Percentiles rank a stretch among this genome's conserved stretches.
phyloP scores from a whole-genome alignment of 148 eudicot genomes.

The Cornus florida region DNA sequence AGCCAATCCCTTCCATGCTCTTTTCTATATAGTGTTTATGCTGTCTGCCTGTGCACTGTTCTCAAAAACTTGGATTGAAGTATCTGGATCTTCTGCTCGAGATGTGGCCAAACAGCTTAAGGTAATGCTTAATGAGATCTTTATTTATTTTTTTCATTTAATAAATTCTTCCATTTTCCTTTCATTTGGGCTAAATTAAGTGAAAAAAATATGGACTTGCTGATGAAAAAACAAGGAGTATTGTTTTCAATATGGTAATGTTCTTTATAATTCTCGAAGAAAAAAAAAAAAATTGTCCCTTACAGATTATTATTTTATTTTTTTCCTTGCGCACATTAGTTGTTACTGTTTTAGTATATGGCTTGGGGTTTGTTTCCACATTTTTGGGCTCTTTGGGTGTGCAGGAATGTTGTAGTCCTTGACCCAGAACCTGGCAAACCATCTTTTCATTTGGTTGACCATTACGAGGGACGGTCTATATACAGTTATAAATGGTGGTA shows the following conservation, averaged over 20 bases:
- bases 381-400: too few species aligned
- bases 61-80: slow-evolving; percentile 93
- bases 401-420: too few species aligned
- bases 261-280: too few species aligned
- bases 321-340: too few species aligned
- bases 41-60: slow-evolving; percentile 85
- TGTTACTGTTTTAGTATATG: too few species aligned
- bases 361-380: too few species aligned
- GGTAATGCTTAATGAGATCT: slow-evolving; percentile 31
- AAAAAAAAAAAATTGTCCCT: too few species aligned
- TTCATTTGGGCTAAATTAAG: background rate
- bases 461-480: too few species aligned
- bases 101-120: slow-evolving; percentile 94
- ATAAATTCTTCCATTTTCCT: background rate
- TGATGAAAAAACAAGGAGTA: background rate
- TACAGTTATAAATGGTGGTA: too few species aligned
- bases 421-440: too few species aligned
- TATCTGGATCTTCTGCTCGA: slow-evolving; percentile 87
- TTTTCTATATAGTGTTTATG: slow-evolving; percentile 77
- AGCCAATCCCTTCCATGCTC: slow-evolving; percentile 87
- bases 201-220: background rate
- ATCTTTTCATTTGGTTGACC: too few species aligned
- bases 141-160: background rate
- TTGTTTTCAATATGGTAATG: background rate
- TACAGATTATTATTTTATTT: too few species aligned